These are phyloP conservation scores for Russula emetica DNA, from an alignment of 768 basidiomycete species.

Conservation along the genomic window DNA sequence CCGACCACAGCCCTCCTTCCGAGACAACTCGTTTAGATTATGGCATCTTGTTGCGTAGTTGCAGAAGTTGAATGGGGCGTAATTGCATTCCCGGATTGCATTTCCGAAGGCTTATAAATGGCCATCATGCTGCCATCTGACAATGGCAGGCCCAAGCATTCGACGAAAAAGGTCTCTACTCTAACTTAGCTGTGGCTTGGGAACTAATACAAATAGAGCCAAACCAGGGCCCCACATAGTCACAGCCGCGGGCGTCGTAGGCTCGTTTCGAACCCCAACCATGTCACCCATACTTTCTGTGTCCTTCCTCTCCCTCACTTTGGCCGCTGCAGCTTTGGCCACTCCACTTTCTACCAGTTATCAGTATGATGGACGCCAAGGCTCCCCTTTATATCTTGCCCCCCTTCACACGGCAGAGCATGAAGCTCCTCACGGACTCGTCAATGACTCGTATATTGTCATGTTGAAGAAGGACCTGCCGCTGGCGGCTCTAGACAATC, in stretches of 20 bases:
- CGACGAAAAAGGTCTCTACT: too few relatives aligned
- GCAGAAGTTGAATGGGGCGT: not conserved
- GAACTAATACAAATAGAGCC: conserved; percentile 22
- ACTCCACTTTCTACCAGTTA: conserved; percentile 45
- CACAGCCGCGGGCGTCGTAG: not conserved
- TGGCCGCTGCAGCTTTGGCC: conserved; percentile 41
- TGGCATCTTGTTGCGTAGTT: conserved; percentile 3
- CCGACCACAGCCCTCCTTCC: conserved; percentile 7
- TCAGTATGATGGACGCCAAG: conserved; percentile 34
- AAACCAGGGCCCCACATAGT: not conserved
- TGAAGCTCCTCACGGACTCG: conserved; percentile 61
- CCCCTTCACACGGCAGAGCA: conserved; percentile 47
- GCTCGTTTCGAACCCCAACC: conserved; percentile 34
- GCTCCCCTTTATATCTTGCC: conserved; percentile 51
- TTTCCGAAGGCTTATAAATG: not conserved
- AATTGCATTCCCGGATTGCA: not conserved
- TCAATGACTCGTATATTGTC: conserved; percentile 94
- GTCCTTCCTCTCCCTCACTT: conserved; percentile 34
- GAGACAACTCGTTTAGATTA: conserved; percentile 19
- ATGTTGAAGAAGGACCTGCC: conserved; percentile 72
- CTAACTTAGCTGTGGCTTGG: too few relatives aligned
- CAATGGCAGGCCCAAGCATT: too few relatives aligned
- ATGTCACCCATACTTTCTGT: conserved; percentile 25
- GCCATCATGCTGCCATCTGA: not conserved
- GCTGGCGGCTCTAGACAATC: conserved; percentile 57